These are phyloP conservation scores for Collybia nuda DNA, from an alignment of 768 basidiomycete species.

Conservation along the genomic window DNA sequence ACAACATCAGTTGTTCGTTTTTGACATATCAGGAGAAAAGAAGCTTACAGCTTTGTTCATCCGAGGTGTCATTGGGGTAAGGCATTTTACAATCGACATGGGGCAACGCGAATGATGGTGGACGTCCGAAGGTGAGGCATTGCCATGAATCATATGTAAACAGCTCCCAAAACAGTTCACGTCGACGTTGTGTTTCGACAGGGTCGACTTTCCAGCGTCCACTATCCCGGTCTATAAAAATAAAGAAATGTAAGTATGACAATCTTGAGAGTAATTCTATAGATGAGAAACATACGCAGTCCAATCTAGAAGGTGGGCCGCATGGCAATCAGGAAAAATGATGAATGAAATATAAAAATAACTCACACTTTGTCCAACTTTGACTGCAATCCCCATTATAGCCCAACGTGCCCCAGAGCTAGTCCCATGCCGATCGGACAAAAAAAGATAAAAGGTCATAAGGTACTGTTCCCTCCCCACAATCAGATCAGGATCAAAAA, in stretches of 20 bases:
- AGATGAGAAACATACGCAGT: slow-evolving; percentile 48
- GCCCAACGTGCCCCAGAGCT: slow-evolving; percentile 66
- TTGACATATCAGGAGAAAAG: background rate
- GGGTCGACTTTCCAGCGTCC: slow-evolving; percentile 65
- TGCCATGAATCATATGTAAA: slow-evolving; percentile 56
- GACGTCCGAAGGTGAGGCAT: slow-evolving; percentile 69
- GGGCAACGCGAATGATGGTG: slow-evolving; percentile 64
- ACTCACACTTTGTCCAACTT: slow-evolving; percentile 69
- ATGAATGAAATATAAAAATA: slow-evolving; percentile 13
- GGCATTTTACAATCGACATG: slow-evolving; percentile 72
- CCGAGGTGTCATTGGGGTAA: slow-evolving; percentile 41
- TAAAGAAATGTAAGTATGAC: slow-evolving; percentile 4
- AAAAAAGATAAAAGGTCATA: slow-evolving; percentile 71
- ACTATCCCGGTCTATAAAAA: slow-evolving; percentile 59
- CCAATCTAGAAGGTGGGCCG: slow-evolving; percentile 49
- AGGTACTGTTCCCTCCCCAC: slow-evolving; percentile 43
- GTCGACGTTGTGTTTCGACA: slow-evolving; percentile 58
- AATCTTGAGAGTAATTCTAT: slow-evolving; percentile 5
- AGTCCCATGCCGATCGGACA: slow-evolving; percentile 67
- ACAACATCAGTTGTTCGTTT: slow-evolving; percentile 6
- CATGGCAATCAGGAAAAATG: slow-evolving; percentile 5
- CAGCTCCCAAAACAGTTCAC: slow-evolving; percentile 69
- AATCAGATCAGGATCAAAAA: slow-evolving; percentile 11
- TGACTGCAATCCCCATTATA: slow-evolving; percentile 68
- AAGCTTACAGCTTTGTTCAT: slow-evolving; percentile 60